Percentiles rank a stretch among this genome's conserved stretches.
Conservation (phyloP, 2,329 filamentous ascomycete species). For the Colletotrichum liriopes region DNA sequence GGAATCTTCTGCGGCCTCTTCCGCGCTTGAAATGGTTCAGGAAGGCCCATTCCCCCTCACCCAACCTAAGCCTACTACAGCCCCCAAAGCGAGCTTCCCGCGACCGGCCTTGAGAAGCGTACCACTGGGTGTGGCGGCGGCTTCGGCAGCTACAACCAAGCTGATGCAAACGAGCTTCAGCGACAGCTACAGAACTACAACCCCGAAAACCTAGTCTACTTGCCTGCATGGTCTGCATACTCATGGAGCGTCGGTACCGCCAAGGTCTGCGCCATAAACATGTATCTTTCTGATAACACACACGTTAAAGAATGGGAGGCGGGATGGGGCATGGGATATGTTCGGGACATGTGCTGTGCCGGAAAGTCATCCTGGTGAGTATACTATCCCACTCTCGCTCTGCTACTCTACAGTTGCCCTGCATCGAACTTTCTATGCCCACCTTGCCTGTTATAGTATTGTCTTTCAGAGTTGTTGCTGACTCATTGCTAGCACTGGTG, state of each 20-base stretch:
- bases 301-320: constrained; percentile 7
- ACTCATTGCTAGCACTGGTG: background rate
- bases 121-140: background rate
- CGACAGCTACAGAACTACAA: background rate
- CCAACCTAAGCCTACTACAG: background rate
- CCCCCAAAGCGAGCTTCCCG: constrained; percentile 13
- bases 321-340: constrained; percentile 15
- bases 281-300: constrained; percentile 10
- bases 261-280: constrained; percentile 8
- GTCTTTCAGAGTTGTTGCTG: constrained; percentile 3
- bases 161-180: constrained; percentile 10
- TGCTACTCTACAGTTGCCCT: background rate
- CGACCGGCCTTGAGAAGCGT: constrained; percentile 6
- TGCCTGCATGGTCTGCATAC: background rate
- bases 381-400: background rate
- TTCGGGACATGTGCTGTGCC: constrained; percentile 5
- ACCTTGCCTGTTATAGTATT: background rate
- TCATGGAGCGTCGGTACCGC: constrained; percentile 1
- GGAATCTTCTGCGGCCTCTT: constrained; percentile 4
- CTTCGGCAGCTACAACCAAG: background rate
- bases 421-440: background rate
- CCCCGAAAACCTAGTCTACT: background rate
- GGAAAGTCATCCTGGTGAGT: constrained; percentile 13
- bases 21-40: background rate
- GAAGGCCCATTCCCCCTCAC: constrained; percentile 2